phyloP scores from a whole-genome alignment of 2,329 filamentous ascomycete species.

The Trichoderma semiorbis region DNA sequence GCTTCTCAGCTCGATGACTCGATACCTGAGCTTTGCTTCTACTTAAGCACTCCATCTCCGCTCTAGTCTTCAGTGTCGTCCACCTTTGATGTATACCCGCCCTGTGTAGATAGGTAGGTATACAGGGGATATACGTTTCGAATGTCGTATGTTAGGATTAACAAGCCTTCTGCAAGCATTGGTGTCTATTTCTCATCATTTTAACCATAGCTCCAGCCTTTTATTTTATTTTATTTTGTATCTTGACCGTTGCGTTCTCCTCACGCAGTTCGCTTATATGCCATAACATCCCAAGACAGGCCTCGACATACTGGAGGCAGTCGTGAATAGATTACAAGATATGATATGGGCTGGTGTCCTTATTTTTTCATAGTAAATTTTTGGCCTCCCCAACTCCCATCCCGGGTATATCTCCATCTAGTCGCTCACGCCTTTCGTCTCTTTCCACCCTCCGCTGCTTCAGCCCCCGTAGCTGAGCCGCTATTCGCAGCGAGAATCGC shows the following conservation, averaged over 20 bases:
- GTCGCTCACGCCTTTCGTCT: constrained; percentile 41
- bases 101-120: neutral
- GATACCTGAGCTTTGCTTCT: neutral
- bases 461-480: constrained; percentile 30
- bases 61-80: neutral
- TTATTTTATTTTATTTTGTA: neutral
- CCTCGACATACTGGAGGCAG: neutral
- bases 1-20: neutral
- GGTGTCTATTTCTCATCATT: neutral
- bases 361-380: neutral
- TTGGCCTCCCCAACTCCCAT: neutral
- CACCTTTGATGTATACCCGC: neutral
- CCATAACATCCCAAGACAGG: neutral
- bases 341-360: neutral
- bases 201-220: neutral
- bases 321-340: neutral
- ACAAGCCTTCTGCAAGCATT: neutral
- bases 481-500: constrained; percentile 40
- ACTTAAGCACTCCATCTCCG: neutral
- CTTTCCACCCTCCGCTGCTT: constrained; percentile 40
- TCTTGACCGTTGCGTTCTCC: neutral
- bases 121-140: neutral
- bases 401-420: neutral
- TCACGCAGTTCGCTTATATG: neutral
- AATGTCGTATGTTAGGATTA: too few species aligned